Evolutionary conservation across 495 filamentous ascomycete species (phyloP).

Genomic region (Penicillium roqueforti): DNA sequence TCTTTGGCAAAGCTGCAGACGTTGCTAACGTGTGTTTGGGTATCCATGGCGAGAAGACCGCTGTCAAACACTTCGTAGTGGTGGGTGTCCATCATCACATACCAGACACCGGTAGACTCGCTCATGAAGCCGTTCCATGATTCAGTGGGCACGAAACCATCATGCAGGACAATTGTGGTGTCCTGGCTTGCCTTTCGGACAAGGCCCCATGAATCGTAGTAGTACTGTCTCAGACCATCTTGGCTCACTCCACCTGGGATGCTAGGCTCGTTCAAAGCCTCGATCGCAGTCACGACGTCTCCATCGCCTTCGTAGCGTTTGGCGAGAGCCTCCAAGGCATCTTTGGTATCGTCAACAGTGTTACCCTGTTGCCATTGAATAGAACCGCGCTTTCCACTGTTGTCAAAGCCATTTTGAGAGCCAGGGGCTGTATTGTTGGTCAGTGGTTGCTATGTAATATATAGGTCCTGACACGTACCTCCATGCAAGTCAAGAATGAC

Average conservation of each 20-base stretch:
- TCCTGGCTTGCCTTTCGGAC: constrained; percentile 48
- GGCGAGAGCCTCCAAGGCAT: constrained; percentile 55
- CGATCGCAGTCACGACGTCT: constrained; percentile 65
- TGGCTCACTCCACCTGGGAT: constrained; percentile 52
- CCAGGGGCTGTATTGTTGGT: constrained; percentile 55
- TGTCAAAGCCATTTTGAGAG: constrained; percentile 81
- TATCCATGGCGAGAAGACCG: constrained; percentile 48
- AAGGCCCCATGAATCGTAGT: constrained; percentile 56
- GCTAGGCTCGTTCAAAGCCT: constrained; percentile 69
- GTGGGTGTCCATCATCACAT: constrained; percentile 66
- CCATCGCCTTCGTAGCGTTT: constrained; percentile 55
- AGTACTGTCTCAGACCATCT: constrained; percentile 55
- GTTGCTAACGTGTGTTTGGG: constrained; percentile 45
- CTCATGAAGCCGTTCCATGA: constrained; percentile 72
- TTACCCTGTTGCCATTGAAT: constrained; percentile 60
- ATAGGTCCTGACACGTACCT: constrained; percentile 38
- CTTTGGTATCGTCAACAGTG: constrained; percentile 53
- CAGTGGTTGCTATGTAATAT: constrained; percentile 7
- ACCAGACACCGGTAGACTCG: constrained; percentile 44
- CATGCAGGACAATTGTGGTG: constrained; percentile 59
- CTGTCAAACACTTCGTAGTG: constrained; percentile 66
- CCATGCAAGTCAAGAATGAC: constrained; percentile 71
- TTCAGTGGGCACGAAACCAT: constrained; percentile 60
- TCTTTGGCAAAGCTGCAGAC: constrained; percentile 48
- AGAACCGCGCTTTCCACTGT: constrained; percentile 61